Percentiles rank a stretch among this genome's conserved stretches.
Conservation (phyloP, 768 basidiomycete species). For the Lactarius akahatsu region DNA sequence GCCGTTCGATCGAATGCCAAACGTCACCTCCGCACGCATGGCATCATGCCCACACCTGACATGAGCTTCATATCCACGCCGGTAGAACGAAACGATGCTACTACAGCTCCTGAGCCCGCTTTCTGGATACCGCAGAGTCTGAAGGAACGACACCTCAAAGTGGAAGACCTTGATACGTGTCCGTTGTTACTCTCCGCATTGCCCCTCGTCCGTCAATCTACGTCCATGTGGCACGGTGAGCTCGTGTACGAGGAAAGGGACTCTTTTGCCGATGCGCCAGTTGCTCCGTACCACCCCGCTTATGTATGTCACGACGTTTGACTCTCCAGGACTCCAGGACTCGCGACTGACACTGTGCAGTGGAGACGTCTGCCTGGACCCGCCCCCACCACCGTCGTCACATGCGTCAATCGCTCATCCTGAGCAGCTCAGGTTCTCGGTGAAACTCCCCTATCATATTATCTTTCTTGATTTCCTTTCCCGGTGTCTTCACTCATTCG, state of each 20-base stretch:
- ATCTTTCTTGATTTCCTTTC: constrained; percentile 24
- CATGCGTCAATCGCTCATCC: constrained; percentile 18
- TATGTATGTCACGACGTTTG: constrained; percentile 33
- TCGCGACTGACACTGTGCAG: constrained; percentile 29
- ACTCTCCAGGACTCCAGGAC: not conserved
- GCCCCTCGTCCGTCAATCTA: constrained; percentile 38
- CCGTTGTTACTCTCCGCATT: constrained; percentile 40
- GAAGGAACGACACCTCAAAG: constrained; percentile 33
- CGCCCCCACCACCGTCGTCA: constrained; percentile 30
- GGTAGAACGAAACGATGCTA: constrained; percentile 38
- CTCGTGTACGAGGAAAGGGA: constrained; percentile 39
- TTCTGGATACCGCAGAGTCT: constrained; percentile 46
- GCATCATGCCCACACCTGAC: constrained; percentile 51
- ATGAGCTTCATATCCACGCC: constrained; percentile 45
- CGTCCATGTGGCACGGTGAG: constrained; percentile 34
- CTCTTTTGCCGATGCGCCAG: constrained; percentile 35
- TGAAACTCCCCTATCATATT: constrained; percentile 15
- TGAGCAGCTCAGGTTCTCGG: constrained; percentile 3
- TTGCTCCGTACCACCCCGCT: constrained; percentile 38
- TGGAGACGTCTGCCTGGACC: constrained; percentile 41
- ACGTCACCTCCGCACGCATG: constrained; percentile 76
- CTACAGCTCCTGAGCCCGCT: constrained; percentile 30
- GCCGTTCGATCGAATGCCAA: constrained; percentile 81
- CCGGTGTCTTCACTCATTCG: constrained; percentile 4
- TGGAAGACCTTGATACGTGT: constrained; percentile 33